A percentile compares a stretch with the other conserved stretches of the same genome.
Evolutionary conservation across 2,329 filamentous ascomycete species (phyloP).

Genomic region (Akanthomyces dipterigenus): DNA sequence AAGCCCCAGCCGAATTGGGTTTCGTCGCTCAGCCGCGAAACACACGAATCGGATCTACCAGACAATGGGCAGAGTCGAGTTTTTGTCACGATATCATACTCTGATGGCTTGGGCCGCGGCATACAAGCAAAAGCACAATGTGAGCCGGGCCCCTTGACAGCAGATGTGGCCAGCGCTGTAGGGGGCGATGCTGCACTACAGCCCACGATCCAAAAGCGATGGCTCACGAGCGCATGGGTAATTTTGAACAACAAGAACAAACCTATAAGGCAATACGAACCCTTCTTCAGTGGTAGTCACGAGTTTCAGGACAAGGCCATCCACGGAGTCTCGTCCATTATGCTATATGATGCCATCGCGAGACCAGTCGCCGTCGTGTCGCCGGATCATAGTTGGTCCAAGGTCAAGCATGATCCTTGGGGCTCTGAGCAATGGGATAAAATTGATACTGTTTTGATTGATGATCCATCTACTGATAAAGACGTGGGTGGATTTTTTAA

Average conservation of each 20-base stretch:
- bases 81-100: conserved; percentile 3
- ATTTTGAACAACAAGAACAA: conserved; percentile 20
- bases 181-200: background rate
- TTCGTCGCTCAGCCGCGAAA: conserved; percentile 3
- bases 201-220: conserved; percentile 10
- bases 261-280: conserved; percentile 16
- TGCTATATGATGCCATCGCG: conserved; percentile 14
- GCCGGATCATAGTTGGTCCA: conserved; percentile 18
- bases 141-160: conserved; percentile 1
- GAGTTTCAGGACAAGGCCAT: conserved; percentile 10
- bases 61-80: background rate
- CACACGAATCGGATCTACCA: conserved; percentile 1
- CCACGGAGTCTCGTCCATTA: conserved; percentile 8
- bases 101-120: conserved; percentile 6
- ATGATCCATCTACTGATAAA: background rate
- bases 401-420: conserved; percentile 13
- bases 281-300: conserved; percentile 16
- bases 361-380: conserved; percentile 14
- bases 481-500: conserved; percentile 7
- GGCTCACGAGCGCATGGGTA: conserved; percentile 17
- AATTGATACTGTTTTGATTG: conserved; percentile 4
- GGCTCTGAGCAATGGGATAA: conserved; percentile 10
- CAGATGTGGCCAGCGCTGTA: too few species aligned
- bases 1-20: conserved; percentile 9
- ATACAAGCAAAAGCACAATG: conserved; percentile 11